Conservation (phyloP, 805 yeast species). For the Cyberlindnera sargentensis region DNA sequence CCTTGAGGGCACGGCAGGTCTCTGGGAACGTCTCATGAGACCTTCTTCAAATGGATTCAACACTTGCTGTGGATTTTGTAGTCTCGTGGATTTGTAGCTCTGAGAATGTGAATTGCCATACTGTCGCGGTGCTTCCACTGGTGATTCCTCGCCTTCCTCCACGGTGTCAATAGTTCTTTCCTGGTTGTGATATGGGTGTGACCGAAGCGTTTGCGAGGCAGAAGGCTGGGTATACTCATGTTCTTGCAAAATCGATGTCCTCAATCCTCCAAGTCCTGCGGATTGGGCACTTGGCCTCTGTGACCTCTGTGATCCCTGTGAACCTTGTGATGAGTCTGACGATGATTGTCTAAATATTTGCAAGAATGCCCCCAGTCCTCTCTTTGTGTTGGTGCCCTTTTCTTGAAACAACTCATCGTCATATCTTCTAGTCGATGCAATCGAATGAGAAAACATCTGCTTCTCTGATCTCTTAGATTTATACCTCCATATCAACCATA, state of each 20-base stretch:
- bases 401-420: constrained; percentile 6
- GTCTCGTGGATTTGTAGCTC: constrained; percentile 1
- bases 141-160: constrained; percentile 20
- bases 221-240: constrained; percentile 3
- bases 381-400: background rate
- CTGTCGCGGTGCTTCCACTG: constrained; percentile 1
- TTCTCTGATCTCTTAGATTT: constrained; percentile 6
- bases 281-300: background rate
- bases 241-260: constrained; percentile 12
- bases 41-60: constrained; percentile 18
- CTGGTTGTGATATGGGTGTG: background rate
- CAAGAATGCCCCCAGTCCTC: background rate
- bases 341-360: background rate
- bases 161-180: constrained; percentile 21
- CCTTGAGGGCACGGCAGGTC: constrained; percentile 14
- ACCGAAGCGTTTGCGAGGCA: background rate
- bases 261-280: constrained; percentile 6
- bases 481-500: constrained; percentile 13
- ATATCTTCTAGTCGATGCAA: constrained; percentile 21
- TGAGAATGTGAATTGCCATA: background rate
- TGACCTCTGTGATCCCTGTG: background rate
- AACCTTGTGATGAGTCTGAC: background rate
- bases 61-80: constrained; percentile 11
- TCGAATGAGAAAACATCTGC: constrained; percentile 22
- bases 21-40: constrained; percentile 11